These are phyloP conservation scores for Trichoderma endophyticum DNA, from an alignment of 2,329 filamentous ascomycete species.

Conservation along the genomic window DNA sequence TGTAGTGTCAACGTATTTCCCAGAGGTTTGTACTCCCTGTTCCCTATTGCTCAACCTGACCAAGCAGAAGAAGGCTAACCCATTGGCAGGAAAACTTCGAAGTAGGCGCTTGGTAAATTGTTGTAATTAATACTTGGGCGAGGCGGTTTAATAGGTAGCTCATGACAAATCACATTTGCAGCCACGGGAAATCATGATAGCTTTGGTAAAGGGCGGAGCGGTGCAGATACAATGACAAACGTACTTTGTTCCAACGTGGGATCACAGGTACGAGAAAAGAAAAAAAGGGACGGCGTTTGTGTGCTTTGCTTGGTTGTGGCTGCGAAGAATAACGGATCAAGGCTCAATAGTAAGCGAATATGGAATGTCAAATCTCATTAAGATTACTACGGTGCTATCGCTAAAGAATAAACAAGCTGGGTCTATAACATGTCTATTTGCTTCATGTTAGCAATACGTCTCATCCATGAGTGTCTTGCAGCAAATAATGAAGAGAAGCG, in stretches of 20 bases:
- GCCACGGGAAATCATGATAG: not conserved
- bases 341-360: slow-evolving; percentile 4
- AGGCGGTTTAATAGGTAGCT: slow-evolving; percentile 15
- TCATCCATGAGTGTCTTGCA: not conserved
- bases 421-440: not conserved
- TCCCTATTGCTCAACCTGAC: not conserved
- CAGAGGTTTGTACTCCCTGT: slow-evolving; percentile 61
- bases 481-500: slow-evolving; percentile 1
- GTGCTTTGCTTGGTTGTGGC: not conserved
- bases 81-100: slow-evolving; percentile 83
- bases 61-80: slow-evolving; percentile 30
- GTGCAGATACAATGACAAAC: slow-evolving; percentile 8
- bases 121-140: slow-evolving; percentile 2
- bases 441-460: slow-evolving; percentile 8
- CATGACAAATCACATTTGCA: slow-evolving; percentile 6
- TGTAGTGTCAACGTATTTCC: slow-evolving; percentile 94
- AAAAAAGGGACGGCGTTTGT: slow-evolving; percentile 8
- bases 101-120: slow-evolving; percentile 73
- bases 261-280: slow-evolving; percentile 18
- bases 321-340: slow-evolving; percentile 9
- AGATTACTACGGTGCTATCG: slow-evolving; percentile 16
- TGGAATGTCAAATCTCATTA: slow-evolving; percentile 16
- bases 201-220: slow-evolving; percentile 16
- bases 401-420: not conserved
- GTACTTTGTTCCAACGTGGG: slow-evolving; percentile 20